Evolutionary conservation across 768 basidiomycete species (phyloP).

Genomic region (Mrakia blollopis): DNA sequence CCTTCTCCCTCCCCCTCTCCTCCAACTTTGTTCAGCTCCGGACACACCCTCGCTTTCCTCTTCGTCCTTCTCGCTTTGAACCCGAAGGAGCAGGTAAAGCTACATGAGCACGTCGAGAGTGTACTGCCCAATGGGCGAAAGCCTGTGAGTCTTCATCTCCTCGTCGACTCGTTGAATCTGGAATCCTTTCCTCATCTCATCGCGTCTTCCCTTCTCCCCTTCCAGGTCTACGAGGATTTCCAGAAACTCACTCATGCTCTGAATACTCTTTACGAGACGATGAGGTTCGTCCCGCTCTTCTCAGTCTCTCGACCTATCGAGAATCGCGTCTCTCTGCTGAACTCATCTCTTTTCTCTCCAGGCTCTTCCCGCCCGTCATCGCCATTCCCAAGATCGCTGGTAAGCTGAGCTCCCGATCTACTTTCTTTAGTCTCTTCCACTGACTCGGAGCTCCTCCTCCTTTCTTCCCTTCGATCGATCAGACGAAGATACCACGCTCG

Average conservation of each 20-base stretch:
- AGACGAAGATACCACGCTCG: slow-evolving; percentile 24
- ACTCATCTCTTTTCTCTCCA: neutral
- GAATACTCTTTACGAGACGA: slow-evolving; percentile 15
- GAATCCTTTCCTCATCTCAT: no score
- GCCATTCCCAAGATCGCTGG: slow-evolving; percentile 22
- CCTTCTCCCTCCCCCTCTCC: neutral
- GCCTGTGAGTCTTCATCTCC: neutral
- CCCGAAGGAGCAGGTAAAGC: slow-evolving; percentile 17
- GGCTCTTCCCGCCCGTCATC: slow-evolving; percentile 22
- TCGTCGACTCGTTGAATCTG: neutral
- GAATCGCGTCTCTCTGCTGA: neutral
- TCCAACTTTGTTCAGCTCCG: neutral
- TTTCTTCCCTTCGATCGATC: no score
- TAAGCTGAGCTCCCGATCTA: neutral
- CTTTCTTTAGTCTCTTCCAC: no score
- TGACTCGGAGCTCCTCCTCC: neutral
- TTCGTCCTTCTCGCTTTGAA: slow-evolving; percentile 25
- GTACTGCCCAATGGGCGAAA: slow-evolving; percentile 7
- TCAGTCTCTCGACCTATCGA: neutral
- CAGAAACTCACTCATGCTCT: slow-evolving; percentile 3
- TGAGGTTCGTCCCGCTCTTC: neutral
- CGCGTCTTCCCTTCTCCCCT: neutral
- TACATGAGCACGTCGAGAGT: slow-evolving; percentile 8
- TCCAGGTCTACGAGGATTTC: slow-evolving; percentile 28
- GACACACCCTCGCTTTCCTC: slow-evolving; percentile 19